Base-by-base conservation (phyloP, 768 basidiomycete species). In the Hemileccinum impolitum region DNA sequence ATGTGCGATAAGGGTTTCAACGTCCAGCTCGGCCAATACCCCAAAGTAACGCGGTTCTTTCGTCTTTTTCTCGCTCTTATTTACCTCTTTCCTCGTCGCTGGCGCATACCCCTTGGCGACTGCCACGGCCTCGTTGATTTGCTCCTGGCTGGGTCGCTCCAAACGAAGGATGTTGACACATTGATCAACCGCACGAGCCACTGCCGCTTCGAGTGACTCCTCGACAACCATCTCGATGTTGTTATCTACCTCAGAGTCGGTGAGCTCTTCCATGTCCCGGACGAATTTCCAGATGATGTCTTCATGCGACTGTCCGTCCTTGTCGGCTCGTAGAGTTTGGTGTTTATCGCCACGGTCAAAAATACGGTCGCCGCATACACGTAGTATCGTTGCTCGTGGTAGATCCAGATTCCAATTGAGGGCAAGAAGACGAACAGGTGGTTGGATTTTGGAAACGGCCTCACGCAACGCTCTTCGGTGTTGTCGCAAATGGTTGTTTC, bases 401-500 rank as follows among this genome's bases (percentile, higher is more conserved):
- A 72, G 65, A 48, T 79, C 76, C 48, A 82, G 52, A 2, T 76
- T 63, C 90, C 90, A 99, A 64, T 91, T 74, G 21, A 97, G 78
- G 0, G 85, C 94, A 48, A 98, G 72, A 14, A 94, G 75, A 2
- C 86, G 85, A 12, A 87, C 82, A 11, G 81, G 82, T 4, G 82
- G 76, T 36, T 56, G 48, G 6, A 71, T 61, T 19, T 64, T 63
- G 8, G 69, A 56, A 38, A 76, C 72, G 8, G 81, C 77, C 1
- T 81, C 75, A 15, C 82, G 80, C 1, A 99, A 76, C 3, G 78
- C 76, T 26, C 72, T 51, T n/a, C 94, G 87, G 61, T 97, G 94
- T 67, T 86, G 81, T 14, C 61, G 70, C 3, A 88, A 75, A 61
- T 99, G 95, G 65, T 97, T 98, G 67, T 99, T 98, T 56, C 93